Evolutionary conservation across 1,139 yeast species (phyloP).

Genomic region (Meyerozyma carpophila): DNA sequence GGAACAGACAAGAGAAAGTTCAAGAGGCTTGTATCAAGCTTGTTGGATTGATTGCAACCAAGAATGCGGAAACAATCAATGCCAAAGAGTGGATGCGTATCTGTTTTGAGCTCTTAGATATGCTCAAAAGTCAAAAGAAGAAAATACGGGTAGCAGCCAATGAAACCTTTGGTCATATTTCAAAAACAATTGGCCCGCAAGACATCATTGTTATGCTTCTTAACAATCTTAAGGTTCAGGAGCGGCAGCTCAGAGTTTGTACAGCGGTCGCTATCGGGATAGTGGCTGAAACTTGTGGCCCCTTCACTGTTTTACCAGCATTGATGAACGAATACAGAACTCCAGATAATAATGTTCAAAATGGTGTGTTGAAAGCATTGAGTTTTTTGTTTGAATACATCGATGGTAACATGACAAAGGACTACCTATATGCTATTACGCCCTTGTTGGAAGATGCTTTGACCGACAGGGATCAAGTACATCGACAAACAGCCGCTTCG

Average conservation of each 20-base stretch:
- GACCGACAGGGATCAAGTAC: slow-evolving; percentile 87
- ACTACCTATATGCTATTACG: slow-evolving; percentile 75
- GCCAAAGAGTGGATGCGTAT: slow-evolving; percentile 98
- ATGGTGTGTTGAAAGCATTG: slow-evolving; percentile 89
- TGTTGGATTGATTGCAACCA: slow-evolving; percentile 78
- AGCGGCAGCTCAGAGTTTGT: slow-evolving; percentile 92
- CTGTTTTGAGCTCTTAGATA: slow-evolving; percentile 83
- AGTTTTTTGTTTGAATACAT: slow-evolving; percentile 93
- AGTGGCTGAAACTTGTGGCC: slow-evolving; percentile 90
- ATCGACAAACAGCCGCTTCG: slow-evolving; percentile 92
- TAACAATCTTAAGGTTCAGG: slow-evolving; percentile 85
- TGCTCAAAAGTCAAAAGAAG: slow-evolving; percentile 80
- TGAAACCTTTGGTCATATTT: slow-evolving; percentile 85
- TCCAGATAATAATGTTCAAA: slow-evolving; percentile 91
- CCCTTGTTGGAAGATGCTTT: slow-evolving; percentile 88
- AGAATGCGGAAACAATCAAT: slow-evolving; percentile 80
- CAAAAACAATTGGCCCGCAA: slow-evolving; percentile 93
- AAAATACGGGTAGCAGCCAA: slow-evolving; percentile 82
- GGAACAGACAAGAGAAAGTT: slow-evolving; percentile 87
- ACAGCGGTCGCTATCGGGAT: slow-evolving; percentile 98
- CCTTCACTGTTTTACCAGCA: slow-evolving; percentile 94
- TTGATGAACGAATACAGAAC: slow-evolving; percentile 92
- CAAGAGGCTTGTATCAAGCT: slow-evolving; percentile 79
- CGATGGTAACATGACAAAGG: slow-evolving; percentile 68
- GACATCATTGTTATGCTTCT: slow-evolving; percentile 84